Conservation (phyloP, 805 yeast species). For the Lachancea meyersii region DNA sequence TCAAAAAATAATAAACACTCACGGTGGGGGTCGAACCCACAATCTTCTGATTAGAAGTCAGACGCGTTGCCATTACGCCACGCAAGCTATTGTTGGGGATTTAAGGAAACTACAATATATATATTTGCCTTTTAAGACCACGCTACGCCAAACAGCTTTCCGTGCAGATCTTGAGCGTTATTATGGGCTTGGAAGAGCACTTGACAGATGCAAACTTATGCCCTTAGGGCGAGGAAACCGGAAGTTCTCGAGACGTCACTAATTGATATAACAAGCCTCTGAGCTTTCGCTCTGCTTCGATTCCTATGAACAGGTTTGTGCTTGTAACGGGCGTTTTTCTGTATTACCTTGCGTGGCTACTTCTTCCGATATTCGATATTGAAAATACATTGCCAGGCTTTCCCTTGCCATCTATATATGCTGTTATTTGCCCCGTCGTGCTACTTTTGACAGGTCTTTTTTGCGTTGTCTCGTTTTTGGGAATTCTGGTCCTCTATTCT, state of each 20-base stretch:
- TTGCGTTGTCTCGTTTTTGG: slow-evolving; percentile 27
- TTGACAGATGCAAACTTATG: too few species aligned
- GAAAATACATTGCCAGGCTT: slow-evolving; percentile 17
- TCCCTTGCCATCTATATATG: slow-evolving; percentile 29
- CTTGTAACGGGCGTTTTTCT: slow-evolving; percentile 17
- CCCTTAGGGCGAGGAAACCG: too few species aligned
- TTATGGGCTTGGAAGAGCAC: too few species aligned
- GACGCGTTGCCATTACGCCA: slow-evolving; percentile 55
- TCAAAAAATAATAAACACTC: slow-evolving; percentile 33
- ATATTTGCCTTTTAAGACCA: too few species aligned
- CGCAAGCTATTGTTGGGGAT: slow-evolving; percentile 43
- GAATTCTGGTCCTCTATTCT: slow-evolving; percentile 15
- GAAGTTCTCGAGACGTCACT: too few species aligned
- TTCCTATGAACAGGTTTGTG: slow-evolving; percentile 22
- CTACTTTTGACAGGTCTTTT: slow-evolving; percentile 24
- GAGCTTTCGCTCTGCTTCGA: too few species aligned
- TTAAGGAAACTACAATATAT: too few species aligned
- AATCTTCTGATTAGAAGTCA: slow-evolving; percentile 51
- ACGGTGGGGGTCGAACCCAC: slow-evolving; percentile 53
- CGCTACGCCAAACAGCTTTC: too few species aligned
- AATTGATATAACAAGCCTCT: too few species aligned
- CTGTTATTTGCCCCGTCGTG: slow-evolving; percentile 28
- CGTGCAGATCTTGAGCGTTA: too few species aligned
- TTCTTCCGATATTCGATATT: slow-evolving; percentile 29
- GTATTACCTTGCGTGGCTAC: slow-evolving; percentile 29